These are phyloP conservation scores for Fraxinus sp. DNA, from an alignment of 305 asterid species.

Conservation along the genomic window DNA sequence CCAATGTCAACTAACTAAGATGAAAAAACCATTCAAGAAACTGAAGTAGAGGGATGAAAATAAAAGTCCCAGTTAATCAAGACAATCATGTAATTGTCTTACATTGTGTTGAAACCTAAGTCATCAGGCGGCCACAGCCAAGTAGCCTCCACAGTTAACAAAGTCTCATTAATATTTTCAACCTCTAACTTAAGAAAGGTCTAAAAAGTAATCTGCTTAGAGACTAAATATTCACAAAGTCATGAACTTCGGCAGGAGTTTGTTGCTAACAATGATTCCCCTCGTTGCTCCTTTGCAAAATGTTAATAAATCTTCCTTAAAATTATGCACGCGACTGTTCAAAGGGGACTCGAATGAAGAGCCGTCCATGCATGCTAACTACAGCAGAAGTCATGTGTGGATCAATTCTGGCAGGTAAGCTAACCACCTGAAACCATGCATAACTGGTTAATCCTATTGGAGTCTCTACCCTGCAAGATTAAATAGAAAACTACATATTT, in stretches of 20 bases:
- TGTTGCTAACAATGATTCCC: not conserved
- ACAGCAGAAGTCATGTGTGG: slow-evolving; percentile 77
- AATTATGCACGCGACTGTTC: slow-evolving; percentile 41
- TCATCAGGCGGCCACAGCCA: not conserved
- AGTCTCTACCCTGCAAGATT: not conserved
- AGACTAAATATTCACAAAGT: slow-evolving; percentile 22
- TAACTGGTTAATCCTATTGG: not conserved
- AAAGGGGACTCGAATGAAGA: slow-evolving; percentile 76
- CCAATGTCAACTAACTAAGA: not conserved
- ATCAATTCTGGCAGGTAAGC: slow-evolving; percentile 74
- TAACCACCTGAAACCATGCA: slow-evolving; percentile 55
- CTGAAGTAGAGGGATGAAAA: not conserved
- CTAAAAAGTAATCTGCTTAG: slow-evolving; percentile 15
- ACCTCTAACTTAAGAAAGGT: not conserved
- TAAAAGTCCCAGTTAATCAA: not conserved
- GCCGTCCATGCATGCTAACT: slow-evolving; percentile 86
- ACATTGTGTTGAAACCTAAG: not conserved
- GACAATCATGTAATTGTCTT: not conserved
- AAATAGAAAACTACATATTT: not conserved
- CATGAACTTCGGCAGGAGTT: not conserved
- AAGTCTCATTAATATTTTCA: not conserved
- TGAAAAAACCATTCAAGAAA: not conserved
- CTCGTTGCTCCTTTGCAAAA: not conserved
- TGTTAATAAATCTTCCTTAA: not conserved
- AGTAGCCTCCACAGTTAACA: slow-evolving; percentile 18